Evolutionary conservation across 2,329 filamentous ascomycete genomes (phyloP), one percentile per base, ranked within the genome.

Genomic region (Penicillium crustosum): DNA sequence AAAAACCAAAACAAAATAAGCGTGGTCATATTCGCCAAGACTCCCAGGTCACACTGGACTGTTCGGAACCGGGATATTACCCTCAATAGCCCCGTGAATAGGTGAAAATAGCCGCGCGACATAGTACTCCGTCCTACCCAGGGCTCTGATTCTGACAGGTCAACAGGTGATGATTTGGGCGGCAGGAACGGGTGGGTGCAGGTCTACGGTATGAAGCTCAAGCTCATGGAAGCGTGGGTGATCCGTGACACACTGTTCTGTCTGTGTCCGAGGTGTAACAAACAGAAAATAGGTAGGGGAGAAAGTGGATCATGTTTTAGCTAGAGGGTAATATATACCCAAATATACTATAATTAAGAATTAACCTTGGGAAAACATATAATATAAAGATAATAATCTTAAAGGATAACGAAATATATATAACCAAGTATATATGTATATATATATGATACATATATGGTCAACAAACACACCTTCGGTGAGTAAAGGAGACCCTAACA

Each of bases 161-260:
- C 53, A 29, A 56, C 53, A 55, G 51, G 53, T 56, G 53, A 55
- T 55, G 53, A 59, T 59, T 61, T 44, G 61, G 61, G 56, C 59
- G 54, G 41, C 55, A 43, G 58, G 43, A 39, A 53, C 61, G 63
- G 61, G 60, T 57, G 43, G 39, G 25, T 55, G 61, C 61, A 62
- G 38, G 38, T 4, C 31, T 35, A 55, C 54, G 54, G 59, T 57
- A 53, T 45, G 51, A 60, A 49, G 42, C 25, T 61, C 54, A 60
- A 64, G 61, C 54, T 63, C 57, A 51, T 57, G 47, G 53, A 49
- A 29, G 51, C 52, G 39, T 45, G 56, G 44, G 33, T 36, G 36
- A 49, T 43, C 38, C 29, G 29, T 41, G 38, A 48, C 57, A 63
- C 50, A 49, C 52, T 35, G 31, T 29, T 54, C 58, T 58, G 58